Base-by-base conservation (phyloP, 106 monocot genomes). In the Iris macrosiphon region DNA sequence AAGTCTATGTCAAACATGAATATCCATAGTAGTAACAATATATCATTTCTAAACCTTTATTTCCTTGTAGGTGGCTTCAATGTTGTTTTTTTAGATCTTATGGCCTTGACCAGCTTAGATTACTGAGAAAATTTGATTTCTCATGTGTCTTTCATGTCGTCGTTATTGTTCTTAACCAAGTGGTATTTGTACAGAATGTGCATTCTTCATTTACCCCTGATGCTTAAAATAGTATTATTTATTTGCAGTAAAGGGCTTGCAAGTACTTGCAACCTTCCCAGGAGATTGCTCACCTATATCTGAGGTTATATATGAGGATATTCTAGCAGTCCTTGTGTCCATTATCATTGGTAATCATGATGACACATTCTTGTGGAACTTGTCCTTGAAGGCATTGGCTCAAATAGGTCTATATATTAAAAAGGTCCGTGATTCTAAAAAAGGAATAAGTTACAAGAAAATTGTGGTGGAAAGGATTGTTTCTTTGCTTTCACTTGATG, bases 181-280 rank as follows among this genome's bases (percentile, higher is more conserved):
- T 53, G 11, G 7, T 33, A 13, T 19, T 4, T n/a, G n/a, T n/a
- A n/a, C n/a, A n/a, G n/a, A n/a, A 7, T 31, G 24, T 53, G 19
- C 8, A 17, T 33, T 53, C 16, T 32, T 29, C 13, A 32, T 32
- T 53, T 3, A 19, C 17, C 31, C 33, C 2, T n/a, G 34, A 51
- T 66, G 22, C 30, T 51, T 48, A 14, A 33, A 12, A 20, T 41
- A 48, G 10, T 65, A 24, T 18, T 62, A 21, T 38, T 59, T 58
- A 16, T 55, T 70, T 65, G 45, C 80, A 91, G 98, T 76, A 19
- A 91, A 76, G 63, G 86, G 79, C 27, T 65, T 98, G 83, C 62
- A 73, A 52, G 56, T 69, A 17, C 75, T 98, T 34, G 87, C 83
- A 72, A 91, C 83, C 38, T 98, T 87, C 75, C 76, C 91, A 47